Percentiles rank a stretch among this genome's conserved stretches.
phyloP scores from a whole-genome alignment of 108 stramenopile species.

The Nannochloropsis salina region DNA sequence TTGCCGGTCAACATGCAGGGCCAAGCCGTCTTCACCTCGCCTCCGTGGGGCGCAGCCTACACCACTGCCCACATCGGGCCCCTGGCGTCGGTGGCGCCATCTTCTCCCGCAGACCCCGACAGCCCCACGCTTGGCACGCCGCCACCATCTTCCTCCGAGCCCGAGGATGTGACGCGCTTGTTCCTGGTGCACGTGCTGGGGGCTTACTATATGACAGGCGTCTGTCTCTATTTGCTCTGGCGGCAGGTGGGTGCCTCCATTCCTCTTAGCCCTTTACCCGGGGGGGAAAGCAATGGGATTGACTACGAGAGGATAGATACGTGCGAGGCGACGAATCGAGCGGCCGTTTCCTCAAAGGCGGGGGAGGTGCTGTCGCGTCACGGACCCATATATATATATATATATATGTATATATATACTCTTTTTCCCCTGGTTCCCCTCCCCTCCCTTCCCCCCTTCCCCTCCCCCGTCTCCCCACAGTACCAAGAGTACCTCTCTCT shows the following conservation, averaged over 20 bases:
- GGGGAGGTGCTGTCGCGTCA: too few relatives aligned
- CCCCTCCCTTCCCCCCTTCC: not conserved
- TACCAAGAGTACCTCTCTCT: not conserved
- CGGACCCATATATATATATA: too few relatives aligned
- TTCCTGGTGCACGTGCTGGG: not conserved
- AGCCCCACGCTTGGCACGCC: not conserved
- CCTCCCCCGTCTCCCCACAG: not conserved
- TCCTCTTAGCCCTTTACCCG: too few relatives aligned
- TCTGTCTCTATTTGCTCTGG: not conserved
- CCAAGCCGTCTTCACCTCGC: not conserved
- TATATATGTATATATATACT: too few relatives aligned
- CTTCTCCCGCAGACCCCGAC: not conserved
- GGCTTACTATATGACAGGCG: conserved; percentile 14
- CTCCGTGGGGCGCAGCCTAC: not conserved
- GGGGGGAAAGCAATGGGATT: too few relatives aligned
- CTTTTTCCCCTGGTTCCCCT: not conserved
- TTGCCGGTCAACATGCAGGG: conserved; percentile 1
- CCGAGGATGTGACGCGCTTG: not conserved
- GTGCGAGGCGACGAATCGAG: too few relatives aligned
- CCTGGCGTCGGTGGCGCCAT: not conserved
- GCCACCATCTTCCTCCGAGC: not conserved
- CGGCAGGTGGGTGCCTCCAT: not conserved
- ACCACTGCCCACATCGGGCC: not conserved
- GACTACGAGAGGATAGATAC: too few relatives aligned
- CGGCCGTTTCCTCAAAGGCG: too few relatives aligned